Percentiles rank a stretch among this genome's conserved stretches.
Conservation (phyloP, 345 rosid genomes). For the Eutrema japonicum region DNA sequence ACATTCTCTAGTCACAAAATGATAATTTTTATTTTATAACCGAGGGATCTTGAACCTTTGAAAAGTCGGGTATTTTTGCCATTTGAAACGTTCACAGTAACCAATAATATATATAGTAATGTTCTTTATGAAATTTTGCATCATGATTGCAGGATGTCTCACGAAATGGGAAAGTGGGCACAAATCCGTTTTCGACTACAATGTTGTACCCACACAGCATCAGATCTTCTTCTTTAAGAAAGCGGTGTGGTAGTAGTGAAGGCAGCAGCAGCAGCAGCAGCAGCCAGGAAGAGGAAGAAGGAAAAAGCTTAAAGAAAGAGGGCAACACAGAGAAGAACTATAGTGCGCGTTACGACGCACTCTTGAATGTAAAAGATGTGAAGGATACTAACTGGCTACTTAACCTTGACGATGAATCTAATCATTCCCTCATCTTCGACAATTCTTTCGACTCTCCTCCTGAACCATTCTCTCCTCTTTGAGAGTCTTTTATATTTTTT, state of each 20-base stretch:
- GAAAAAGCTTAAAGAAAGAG: constrained; percentile 34
- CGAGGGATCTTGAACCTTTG: too few relatives aligned
- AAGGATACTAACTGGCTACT: constrained; percentile 46
- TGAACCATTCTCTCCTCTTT: constrained; percentile 41
- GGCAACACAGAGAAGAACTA: constrained; percentile 22
- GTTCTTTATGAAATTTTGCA: background rate
- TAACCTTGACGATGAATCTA: constrained; percentile 40
- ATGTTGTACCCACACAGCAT: constrained; percentile 47
- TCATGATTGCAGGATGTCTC: constrained; percentile 21
- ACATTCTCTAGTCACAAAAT: constrained; percentile 11
- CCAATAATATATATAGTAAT: background rate
- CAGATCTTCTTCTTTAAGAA: constrained; percentile 32
- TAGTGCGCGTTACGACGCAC: constrained; percentile 42
- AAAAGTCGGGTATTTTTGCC: background rate
- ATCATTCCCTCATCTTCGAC: constrained; percentile 40
- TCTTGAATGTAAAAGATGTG: constrained; percentile 43
- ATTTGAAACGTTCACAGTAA: background rate
- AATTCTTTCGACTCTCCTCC: constrained; percentile 44
- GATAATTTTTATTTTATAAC: background rate
- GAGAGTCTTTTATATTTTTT: background rate
- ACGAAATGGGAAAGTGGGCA: constrained; percentile 34
- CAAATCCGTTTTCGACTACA: constrained; percentile 33
- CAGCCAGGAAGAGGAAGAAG: constrained; percentile 42
- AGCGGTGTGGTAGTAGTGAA: constrained; percentile 34
- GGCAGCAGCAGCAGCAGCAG: constrained; percentile 41